Evolutionary conservation across 1,139 yeast species (phyloP), one percentile per base, ranked within the genome.

Genomic region (Candida buenavistaensis): DNA sequence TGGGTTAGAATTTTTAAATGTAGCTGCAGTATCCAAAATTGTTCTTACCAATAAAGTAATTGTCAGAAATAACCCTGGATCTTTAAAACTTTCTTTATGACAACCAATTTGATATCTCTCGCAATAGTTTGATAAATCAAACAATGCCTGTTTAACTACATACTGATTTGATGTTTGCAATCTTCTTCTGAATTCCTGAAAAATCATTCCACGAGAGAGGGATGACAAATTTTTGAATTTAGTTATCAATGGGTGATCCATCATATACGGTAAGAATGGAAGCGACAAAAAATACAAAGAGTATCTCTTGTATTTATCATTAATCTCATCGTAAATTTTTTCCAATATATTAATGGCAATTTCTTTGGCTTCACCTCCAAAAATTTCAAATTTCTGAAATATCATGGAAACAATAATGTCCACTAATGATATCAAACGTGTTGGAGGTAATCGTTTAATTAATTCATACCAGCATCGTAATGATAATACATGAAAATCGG

Each of bases 61-160:
- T 13, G 62, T 44, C 6, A 57, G 50, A 42, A 63, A 60, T 41
- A 60, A 36, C 40, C 56, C 35, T 26, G 60, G 44, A 41, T 61
- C 60, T 42, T 60, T 45, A 43, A 62, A 59, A 46, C 57, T 50
- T 39, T 68, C 66, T 7, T 52, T 48, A 39, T 75, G 78, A 35
- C 79, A 64, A n/a, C 64, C 66, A 3, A 54, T 54, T 46, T 78
- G 82, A 40, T 72, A 69, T 8, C 64, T 60, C 5, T 64, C 54
- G 17, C 83, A 62, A 46, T 74, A 79, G 20, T 66, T 63, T 14
- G 69, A 63, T 26, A 89, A 65, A 51, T 89, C 97, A 37, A 71
- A 71, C 15, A 92, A 61, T 0, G 88, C 89, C 51, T 88, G 96
- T 32, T 76, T 71, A 0, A 88, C 88, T 6, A 90, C 88, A 60